Conservation (phyloP, 139 green algal species). For the Desmodesmus armatus region DNA sequence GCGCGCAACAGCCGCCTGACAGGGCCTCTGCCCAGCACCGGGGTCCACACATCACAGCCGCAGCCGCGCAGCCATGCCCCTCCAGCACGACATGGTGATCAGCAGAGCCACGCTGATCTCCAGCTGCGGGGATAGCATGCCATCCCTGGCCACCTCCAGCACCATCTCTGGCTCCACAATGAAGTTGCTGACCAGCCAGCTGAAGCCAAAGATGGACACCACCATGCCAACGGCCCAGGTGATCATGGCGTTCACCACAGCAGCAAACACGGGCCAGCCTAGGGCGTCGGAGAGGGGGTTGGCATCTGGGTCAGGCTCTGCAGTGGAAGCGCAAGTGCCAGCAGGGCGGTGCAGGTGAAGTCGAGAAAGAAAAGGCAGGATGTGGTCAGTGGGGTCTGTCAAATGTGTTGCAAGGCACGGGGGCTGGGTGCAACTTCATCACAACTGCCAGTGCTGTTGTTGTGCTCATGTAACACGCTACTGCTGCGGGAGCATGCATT, state of each 20-base stretch:
- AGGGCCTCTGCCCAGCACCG: no score
- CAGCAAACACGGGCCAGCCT: conserved; percentile 42
- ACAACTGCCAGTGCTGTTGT: no score
- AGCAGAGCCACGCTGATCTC: conserved; percentile 57
- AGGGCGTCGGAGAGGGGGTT: conserved; percentile 40
- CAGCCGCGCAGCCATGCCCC: conserved; percentile 50
- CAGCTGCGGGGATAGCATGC: conserved; percentile 50
- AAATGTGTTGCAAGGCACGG: no score
- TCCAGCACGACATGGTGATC: conserved; percentile 61
- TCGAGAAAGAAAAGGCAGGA: neutral
- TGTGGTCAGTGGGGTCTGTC: neutral
- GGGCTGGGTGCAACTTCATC: no score
- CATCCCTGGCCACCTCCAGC: conserved; percentile 23
- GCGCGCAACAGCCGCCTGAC: no score
- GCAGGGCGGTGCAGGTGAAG: neutral
- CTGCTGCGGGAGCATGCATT: no score
- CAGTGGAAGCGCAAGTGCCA: neutral
- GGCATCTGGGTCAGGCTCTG: conserved; percentile 31
- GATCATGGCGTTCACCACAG: conserved; percentile 44
- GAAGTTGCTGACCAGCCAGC: conserved; percentile 37
- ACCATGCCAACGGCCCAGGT: conserved; percentile 46
- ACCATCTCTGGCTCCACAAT: conserved; percentile 27
- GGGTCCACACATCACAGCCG: neutral
- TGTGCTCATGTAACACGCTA: no score
- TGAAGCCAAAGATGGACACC: conserved; percentile 38